A percentile compares a stretch with the other conserved stretches of the same genome.
Conservation (phyloP, 257 asterid genomes). For the Petrea volubilis region DNA sequence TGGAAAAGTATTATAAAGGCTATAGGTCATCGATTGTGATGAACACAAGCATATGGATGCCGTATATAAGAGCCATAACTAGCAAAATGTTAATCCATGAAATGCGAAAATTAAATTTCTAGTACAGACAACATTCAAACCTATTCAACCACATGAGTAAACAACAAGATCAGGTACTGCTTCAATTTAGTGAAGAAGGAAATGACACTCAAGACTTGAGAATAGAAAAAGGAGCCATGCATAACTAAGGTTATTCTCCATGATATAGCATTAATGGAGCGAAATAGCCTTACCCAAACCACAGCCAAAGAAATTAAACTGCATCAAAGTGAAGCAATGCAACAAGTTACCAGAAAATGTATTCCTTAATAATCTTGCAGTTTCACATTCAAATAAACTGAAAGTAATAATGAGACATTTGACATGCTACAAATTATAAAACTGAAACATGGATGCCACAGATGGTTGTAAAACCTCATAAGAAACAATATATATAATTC, state of each 20-base stretch:
- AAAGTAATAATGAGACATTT: background rate
- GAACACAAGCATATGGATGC: background rate
- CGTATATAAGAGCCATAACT: background rate
- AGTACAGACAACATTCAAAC: background rate
- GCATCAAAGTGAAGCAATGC: background rate
- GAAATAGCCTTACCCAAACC: background rate
- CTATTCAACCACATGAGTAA: background rate
- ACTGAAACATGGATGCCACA: background rate
- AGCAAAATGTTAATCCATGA: background rate
- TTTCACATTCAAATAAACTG: background rate
- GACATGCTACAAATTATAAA: background rate
- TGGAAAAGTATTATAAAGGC: background rate
- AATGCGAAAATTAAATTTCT: too few species aligned
- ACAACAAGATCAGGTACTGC: background rate
- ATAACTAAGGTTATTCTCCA: background rate
- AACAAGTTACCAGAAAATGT: background rate
- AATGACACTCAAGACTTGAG: background rate
- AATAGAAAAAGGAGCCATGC: background rate
- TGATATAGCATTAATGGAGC: background rate
- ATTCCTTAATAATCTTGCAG: background rate
- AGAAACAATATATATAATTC: background rate
- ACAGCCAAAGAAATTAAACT: background rate
- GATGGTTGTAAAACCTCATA: background rate
- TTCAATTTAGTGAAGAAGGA: background rate
- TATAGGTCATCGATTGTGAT: slow-evolving; percentile 6